These are phyloP conservation scores for Henckelia pumila DNA, from an alignment of 257 asterid genomes.

Conservation along the genomic window DNA sequence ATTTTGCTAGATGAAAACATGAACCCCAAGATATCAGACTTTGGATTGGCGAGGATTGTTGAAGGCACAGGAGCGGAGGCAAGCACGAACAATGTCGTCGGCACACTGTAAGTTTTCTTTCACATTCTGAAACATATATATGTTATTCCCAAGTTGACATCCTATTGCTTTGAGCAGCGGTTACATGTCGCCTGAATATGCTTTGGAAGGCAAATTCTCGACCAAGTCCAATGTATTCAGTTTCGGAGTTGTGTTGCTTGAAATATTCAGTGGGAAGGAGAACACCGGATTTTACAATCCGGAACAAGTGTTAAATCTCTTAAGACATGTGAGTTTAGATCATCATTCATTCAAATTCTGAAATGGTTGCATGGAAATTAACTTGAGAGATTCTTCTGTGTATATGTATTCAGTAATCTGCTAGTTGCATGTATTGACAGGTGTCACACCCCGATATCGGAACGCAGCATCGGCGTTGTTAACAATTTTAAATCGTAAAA, in stretches of 20 bases:
- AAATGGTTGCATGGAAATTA: no score
- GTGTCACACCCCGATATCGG: no score
- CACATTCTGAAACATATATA: no score
- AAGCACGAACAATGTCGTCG: conserved; percentile 27
- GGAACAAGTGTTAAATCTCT: conserved; percentile 31
- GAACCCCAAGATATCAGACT: conserved; percentile 45
- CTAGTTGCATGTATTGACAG: no score
- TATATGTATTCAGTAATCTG: no score
- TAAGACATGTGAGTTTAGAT: conserved; percentile 38
- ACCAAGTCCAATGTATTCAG: conserved; percentile 35
- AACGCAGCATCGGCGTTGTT: no score
- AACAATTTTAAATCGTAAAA: no score
- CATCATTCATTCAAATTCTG: not conserved
- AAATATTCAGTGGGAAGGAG: conserved; percentile 36
- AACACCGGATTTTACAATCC: conserved; percentile 30
- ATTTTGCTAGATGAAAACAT: conserved; percentile 37
- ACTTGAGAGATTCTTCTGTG: no score
- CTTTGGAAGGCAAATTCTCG: conserved; percentile 34
- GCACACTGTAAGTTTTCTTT: no score
- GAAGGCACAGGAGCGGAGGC: conserved; percentile 34
- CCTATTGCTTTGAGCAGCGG: conserved; percentile 25
- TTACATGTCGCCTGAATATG: no score
- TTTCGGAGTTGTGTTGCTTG: conserved; percentile 36
- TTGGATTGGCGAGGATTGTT: conserved; percentile 41
- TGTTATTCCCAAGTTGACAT: not conserved